phyloP scores from a whole-genome alignment of 768 basidiomycete species.

The Ephemerocybe angulata region DNA sequence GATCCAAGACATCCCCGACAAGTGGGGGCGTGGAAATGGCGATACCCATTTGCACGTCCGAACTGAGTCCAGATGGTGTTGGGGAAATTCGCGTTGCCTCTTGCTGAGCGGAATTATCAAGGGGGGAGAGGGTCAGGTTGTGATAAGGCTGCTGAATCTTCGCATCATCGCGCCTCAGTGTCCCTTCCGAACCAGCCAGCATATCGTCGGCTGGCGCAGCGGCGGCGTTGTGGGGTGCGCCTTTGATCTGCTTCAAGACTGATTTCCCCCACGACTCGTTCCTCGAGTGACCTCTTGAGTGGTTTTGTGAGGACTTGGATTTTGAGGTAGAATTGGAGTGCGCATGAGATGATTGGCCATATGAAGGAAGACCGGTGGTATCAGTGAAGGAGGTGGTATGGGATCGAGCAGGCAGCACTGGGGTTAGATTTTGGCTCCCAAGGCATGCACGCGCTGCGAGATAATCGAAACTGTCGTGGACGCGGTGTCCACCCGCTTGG shows the following conservation, averaged over 20 bases:
- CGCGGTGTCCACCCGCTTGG: constrained; percentile 19
- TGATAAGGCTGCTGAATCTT: constrained; percentile 36
- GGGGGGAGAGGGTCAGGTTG: constrained; percentile 15
- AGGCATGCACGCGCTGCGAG: constrained; percentile 65
- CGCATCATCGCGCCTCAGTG: constrained; percentile 36
- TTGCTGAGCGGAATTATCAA: constrained; percentile 4
- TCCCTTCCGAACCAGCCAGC: constrained; percentile 33
- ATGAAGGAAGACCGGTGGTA: constrained; percentile 12
- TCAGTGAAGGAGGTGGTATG: constrained; percentile 17
- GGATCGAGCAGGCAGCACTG: constrained; percentile 26
- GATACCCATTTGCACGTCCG: constrained; percentile 35
- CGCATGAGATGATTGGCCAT: constrained; percentile 26
- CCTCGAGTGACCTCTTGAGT: constrained; percentile 37
- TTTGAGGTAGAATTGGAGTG: constrained; percentile 37
- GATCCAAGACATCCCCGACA: constrained; percentile 25
- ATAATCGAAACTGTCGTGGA: constrained; percentile 47
- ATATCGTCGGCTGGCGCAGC: constrained; percentile 12
- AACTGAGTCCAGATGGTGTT: constrained; percentile 25
- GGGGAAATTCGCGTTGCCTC: constrained; percentile 25
- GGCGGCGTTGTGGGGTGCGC: not conserved
- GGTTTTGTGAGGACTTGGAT: constrained; percentile 31
- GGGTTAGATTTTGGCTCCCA: constrained; percentile 58
- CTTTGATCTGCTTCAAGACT: constrained; percentile 36
- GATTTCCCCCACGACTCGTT: constrained; percentile 42
- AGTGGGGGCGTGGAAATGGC: constrained; percentile 33